Evolutionary conservation across 495 filamentous ascomycete species (phyloP), one percentile per base, ranked within the genome.

Genomic region (Tricharina praecox): DNA sequence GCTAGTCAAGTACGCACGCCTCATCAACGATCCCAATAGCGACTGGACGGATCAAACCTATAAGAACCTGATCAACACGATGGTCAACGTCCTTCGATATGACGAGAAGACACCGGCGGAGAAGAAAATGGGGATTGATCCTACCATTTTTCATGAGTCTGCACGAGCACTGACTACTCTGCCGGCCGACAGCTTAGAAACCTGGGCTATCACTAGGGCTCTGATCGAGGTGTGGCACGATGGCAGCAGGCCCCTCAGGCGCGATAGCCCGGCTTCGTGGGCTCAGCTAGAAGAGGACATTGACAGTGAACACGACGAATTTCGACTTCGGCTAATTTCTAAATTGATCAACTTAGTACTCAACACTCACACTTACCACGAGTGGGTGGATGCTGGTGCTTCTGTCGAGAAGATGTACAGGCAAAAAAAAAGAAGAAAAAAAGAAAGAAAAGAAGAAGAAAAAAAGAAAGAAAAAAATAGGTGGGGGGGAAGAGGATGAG

Each of bases 1-100:
- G 3, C 42, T 51, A 4, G 40, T 55, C 3, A 58, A 58, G 34
- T 59, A 59, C 48, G 35, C 50, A 21, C 47, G 51, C 18, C 58
- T 52, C 18, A 51, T 59, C 48, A 59, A 59, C 30, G 48, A 59
- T 23, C 56, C 60, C 30, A 51, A 61, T 50, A 40, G 46, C 44
- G 45, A 63, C 24, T 53, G 60, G 56, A 53, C 48, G 20, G 48
- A 60, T 37, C 51, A 48, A 40, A 53, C 51, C 24, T 53, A 54
- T 47, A 28, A 58, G 36, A 54, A 64, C 53, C 23, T 59, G 7
- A 51, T 59, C 25, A 54, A 46, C 20, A 51, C 33, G 34, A 19
- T 59, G 10, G 16, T 59, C 18, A 33, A 33, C 11, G 49, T 59
- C 28, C 44, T 58, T 11, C 47, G 51, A 8, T 48, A 50, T 1